phyloP scores from a whole-genome alignment of 805 yeast genomes.

The Blastobotrys attinorum region DNA sequence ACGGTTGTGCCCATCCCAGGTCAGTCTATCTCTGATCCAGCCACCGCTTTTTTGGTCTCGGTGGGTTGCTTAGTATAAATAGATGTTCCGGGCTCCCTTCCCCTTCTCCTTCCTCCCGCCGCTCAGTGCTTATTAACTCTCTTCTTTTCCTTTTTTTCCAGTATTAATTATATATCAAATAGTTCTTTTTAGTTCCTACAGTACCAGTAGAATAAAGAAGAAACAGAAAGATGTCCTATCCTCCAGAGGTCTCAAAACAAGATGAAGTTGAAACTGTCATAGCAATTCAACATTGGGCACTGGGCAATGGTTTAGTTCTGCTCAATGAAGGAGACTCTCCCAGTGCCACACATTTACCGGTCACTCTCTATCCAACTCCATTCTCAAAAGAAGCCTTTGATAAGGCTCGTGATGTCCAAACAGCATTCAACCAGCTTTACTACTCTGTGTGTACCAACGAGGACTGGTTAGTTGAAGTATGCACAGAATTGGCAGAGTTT shows the following conservation, averaged over 20 bases:
- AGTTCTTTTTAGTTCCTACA: too few relatives aligned
- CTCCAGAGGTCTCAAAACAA: conserved; percentile 12
- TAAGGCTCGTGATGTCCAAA: conserved; percentile 59
- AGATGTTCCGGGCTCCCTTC: too few relatives aligned
- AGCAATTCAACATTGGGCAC: conserved; percentile 58
- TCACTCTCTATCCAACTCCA: conserved; percentile 87
- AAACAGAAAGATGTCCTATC: too few relatives aligned
- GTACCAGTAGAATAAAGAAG: too few relatives aligned
- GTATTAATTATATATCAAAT: too few relatives aligned
- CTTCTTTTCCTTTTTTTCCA: too few relatives aligned
- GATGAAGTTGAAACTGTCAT: conserved; percentile 10
- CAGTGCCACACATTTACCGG: conserved; percentile 66
- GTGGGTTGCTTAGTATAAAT: too few relatives aligned
- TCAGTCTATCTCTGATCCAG: too few relatives aligned
- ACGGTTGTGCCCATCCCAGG: too few relatives aligned
- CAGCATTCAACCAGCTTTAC: conserved; percentile 64
- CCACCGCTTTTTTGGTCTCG: too few relatives aligned
- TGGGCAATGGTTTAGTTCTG: conserved; percentile 77
- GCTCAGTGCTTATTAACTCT: too few relatives aligned
- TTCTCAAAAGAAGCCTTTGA: conserved; percentile 62
- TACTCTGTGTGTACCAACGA: conserved; percentile 51
- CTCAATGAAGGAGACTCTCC: conserved; percentile 51
- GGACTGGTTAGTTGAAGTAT: conserved; percentile 54
- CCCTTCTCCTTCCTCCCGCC: too few relatives aligned
- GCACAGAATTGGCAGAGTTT: conserved; percentile 36